Conservation (phyloP, 2,329 filamentous ascomycete species). For the Cladosporium oxysporum region DNA sequence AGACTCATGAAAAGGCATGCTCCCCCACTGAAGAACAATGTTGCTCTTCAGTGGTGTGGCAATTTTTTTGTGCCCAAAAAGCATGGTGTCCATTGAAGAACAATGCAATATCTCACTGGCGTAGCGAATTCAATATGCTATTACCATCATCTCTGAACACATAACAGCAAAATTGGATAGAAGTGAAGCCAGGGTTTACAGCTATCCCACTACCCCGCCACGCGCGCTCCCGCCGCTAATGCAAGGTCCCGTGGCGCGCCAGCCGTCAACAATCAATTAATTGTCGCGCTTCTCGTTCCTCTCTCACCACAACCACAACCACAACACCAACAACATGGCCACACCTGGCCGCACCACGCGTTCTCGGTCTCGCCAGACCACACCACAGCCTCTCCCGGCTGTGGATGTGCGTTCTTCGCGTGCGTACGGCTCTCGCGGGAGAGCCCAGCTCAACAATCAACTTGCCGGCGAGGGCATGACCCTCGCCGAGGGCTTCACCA, state of each 20-base stretch:
- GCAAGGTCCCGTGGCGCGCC: constrained; percentile 14
- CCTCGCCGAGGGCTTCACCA: constrained; percentile 15
- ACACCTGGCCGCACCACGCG: constrained; percentile 19
- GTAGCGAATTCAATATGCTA: neutral
- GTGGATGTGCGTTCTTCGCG: constrained; percentile 8
- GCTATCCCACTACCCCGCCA: constrained; percentile 1
- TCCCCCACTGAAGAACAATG: neutral
- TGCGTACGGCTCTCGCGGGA: constrained; percentile 18
- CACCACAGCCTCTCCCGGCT: constrained; percentile 16
- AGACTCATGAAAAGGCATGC: neutral
- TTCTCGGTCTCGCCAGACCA: constrained; percentile 13
- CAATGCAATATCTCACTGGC: neutral
- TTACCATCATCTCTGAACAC: neutral
- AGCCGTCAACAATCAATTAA: constrained; percentile 9
- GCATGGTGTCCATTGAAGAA: neutral
- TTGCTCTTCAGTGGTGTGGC: neutral
- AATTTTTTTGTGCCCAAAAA: neutral
- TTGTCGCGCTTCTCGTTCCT: neutral
- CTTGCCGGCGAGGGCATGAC: constrained; percentile 6
- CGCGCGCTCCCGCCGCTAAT: constrained; percentile 11
- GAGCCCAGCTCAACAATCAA: constrained; percentile 14
- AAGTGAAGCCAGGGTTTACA: neutral
- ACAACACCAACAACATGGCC: constrained; percentile 10
- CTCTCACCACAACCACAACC: neutral
- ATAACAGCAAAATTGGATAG: neutral